These are phyloP conservation scores for Rusavskia elegans DNA, from an alignment of 495 filamentous ascomycete species.

Conservation along the genomic window DNA sequence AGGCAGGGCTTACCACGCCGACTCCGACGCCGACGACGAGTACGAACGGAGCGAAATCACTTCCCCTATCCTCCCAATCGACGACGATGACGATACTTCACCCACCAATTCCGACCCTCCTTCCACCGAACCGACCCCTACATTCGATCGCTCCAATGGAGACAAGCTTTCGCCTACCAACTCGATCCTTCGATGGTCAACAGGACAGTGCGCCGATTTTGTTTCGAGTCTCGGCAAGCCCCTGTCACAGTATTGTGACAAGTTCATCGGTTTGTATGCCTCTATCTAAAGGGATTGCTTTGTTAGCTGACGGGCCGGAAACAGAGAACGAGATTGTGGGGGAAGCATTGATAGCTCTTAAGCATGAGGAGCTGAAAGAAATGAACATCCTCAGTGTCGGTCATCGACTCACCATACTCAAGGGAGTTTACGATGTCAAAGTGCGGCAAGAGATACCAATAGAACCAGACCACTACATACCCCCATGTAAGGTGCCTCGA, in stretches of 20 bases:
- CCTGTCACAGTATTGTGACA: slow-evolving; percentile 66
- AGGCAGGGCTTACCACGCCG: slow-evolving; percentile 42
- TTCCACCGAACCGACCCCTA: slow-evolving; percentile 77
- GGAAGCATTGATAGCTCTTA: slow-evolving; percentile 73
- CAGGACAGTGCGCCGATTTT: slow-evolving; percentile 77
- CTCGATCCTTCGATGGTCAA: slow-evolving; percentile 77
- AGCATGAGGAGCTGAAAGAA: slow-evolving; percentile 85
- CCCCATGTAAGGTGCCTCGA: slow-evolving; percentile 51
- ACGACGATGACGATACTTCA: slow-evolving; percentile 68
- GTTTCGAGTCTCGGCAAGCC: slow-evolving; percentile 50
- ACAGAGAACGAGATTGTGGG: slow-evolving; percentile 88
- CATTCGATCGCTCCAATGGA: slow-evolving; percentile 54
- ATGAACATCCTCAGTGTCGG: slow-evolving; percentile 88
- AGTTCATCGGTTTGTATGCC: slow-evolving; percentile 51
- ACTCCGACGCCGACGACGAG: slow-evolving; percentile 89
- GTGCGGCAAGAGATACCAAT: slow-evolving; percentile 79
- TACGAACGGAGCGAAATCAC: slow-evolving; percentile 70
- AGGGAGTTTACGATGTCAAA: slow-evolving; percentile 89
- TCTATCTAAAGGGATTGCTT: neutral
- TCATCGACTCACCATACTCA: slow-evolving; percentile 85
- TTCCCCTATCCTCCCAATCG: slow-evolving; percentile 56
- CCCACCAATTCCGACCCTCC: slow-evolving; percentile 68
- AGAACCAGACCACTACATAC: slow-evolving; percentile 86
- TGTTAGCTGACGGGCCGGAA: neutral
- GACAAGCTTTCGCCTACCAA: slow-evolving; percentile 52